A percentile compares a stretch with the other conserved stretches of the same genome.
Conservation (phyloP, 2,329 filamentous ascomycete species). For the Leptographium lundbergii region DNA sequence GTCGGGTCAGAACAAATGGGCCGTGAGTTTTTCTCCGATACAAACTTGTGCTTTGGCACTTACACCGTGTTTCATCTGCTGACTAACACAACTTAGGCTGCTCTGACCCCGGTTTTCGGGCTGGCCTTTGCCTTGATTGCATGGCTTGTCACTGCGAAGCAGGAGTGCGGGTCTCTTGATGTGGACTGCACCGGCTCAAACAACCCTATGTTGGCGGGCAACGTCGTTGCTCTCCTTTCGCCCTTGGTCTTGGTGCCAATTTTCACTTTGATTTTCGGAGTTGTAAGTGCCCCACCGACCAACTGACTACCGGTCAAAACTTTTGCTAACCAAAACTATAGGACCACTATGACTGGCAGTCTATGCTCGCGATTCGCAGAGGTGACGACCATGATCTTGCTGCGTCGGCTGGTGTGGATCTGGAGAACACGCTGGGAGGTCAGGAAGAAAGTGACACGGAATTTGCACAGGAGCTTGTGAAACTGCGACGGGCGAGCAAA, state of each 20-base stretch:
- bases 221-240: constrained; percentile 69
- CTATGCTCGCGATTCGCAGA: constrained; percentile 67
- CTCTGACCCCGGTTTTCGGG: constrained; percentile 56
- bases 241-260: constrained; percentile 64
- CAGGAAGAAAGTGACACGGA: constrained; percentile 20
- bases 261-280: constrained; percentile 57
- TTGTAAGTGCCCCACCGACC: constrained; percentile 10
- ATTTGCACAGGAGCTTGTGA: constrained; percentile 28
- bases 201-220: constrained; percentile 77
- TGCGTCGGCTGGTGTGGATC: constrained; percentile 47
- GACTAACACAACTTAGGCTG: constrained; percentile 27
- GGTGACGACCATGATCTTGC: constrained; percentile 68
- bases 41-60: not conserved
- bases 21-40: constrained; percentile 19
- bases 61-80: not conserved
- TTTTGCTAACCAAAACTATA: constrained; percentile 2
- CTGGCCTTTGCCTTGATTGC: constrained; percentile 56
- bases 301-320: not conserved
- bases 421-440: constrained; percentile 47
- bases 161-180: constrained; percentile 52
- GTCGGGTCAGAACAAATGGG: constrained; percentile 65
- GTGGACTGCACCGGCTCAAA: constrained; percentile 74
- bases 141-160: constrained; percentile 67
- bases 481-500: constrained; percentile 19
- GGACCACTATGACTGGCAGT: constrained; percentile 75